phyloP scores from a whole-genome alignment of 2,329 filamentous ascomycete genomes.

The Pseudocercospora pini-densiflorae region DNA sequence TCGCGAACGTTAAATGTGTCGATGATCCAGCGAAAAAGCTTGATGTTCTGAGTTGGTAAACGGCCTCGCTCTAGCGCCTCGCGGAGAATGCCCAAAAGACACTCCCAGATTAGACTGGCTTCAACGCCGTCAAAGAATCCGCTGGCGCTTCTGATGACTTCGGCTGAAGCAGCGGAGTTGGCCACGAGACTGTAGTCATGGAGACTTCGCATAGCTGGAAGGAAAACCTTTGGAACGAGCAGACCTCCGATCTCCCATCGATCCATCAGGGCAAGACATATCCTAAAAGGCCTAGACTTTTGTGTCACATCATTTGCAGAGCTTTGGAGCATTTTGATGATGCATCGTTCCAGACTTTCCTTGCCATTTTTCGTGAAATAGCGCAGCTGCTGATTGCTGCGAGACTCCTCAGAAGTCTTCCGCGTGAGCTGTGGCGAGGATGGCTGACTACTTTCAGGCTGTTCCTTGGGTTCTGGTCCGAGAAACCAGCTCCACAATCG shows the following conservation, averaged over 20 bases:
- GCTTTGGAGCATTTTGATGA: conserved; percentile 75
- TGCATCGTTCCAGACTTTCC: conserved; percentile 71
- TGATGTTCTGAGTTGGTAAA: conserved; percentile 57
- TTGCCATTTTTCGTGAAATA: conserved; percentile 86
- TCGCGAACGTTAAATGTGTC: conserved; percentile 90
- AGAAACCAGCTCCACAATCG: conserved; percentile 96
- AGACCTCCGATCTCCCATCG: conserved; percentile 95
- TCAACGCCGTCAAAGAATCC: conserved; percentile 98
- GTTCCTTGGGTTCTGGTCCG: conserved; percentile 67
- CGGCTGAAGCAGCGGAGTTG: conserved; percentile 73
- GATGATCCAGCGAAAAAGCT: conserved; percentile 80
- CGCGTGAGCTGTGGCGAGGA: conserved; percentile 29
- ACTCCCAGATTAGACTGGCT: conserved; percentile 81
- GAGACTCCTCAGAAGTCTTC: conserved; percentile 53
- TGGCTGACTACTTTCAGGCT: conserved; percentile 30
- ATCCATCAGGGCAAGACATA: conserved; percentile 96
- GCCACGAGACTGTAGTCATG: conserved; percentile 72
- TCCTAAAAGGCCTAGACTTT: conserved; percentile 81
- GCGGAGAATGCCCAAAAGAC: conserved; percentile 32
- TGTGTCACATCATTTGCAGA: conserved; percentile 63
- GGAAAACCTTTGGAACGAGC: conserved; percentile 85
- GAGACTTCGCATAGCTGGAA: conserved; percentile 82
- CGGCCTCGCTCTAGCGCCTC: conserved; percentile 17
- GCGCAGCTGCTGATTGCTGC: conserved; percentile 56
- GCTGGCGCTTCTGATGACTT: conserved; percentile 90